Evolutionary conservation across 768 basidiomycete genomes (phyloP).

Genomic region (Psilocybe cyanescens): DNA sequence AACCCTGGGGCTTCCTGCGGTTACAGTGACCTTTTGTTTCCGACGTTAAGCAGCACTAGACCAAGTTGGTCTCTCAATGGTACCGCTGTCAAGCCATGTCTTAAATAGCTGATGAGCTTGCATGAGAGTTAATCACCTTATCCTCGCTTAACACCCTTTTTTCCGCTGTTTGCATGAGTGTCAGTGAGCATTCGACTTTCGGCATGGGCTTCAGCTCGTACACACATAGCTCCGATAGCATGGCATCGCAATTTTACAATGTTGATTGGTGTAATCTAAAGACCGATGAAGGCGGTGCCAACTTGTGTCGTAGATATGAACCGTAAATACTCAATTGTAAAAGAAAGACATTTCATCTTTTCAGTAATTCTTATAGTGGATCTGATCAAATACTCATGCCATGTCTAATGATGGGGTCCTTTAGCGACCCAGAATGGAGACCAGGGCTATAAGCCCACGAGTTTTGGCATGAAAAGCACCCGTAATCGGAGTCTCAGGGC

Average conservation of each 20-base stretch:
- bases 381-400: slow-evolving; percentile 35
- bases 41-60: not conserved
- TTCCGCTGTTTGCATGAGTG: not conserved
- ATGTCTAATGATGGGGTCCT: slow-evolving; percentile 24
- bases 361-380: not conserved
- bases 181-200: not conserved
- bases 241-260: no score
- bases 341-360: not conserved
- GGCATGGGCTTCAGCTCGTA: not conserved
- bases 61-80: not conserved
- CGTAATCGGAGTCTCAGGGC: slow-evolving; percentile 23
- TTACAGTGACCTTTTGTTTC: not conserved
- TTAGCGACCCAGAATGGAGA: slow-evolving; percentile 23
- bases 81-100: slow-evolving; percentile 1
- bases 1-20: slow-evolving; percentile 7
- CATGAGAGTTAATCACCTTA: slow-evolving; percentile 1
- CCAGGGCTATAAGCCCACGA: slow-evolving; percentile 23
- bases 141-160: not conserved
- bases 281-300: no score
- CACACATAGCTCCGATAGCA: not conserved
- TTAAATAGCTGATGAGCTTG: not conserved
- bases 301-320: no score
- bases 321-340: not conserved
- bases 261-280: no score
- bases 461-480: slow-evolving; percentile 20